Percentiles rank a stretch among this genome's conserved stretches.
phyloP scores from a whole-genome alignment of 768 basidiomycete genomes.

The Termitomyces sp. region DNA sequence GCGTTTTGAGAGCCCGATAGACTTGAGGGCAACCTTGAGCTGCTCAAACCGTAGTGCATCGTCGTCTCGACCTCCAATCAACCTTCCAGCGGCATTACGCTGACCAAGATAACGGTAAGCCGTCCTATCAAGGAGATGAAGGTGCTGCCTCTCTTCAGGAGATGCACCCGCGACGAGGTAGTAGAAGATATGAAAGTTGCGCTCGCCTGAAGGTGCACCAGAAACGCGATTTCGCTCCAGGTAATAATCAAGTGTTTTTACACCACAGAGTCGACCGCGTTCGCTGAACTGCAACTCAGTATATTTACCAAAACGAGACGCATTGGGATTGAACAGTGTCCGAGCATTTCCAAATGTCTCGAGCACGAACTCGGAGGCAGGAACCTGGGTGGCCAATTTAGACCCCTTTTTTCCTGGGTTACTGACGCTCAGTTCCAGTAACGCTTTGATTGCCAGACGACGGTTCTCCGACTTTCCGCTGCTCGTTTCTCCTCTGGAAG shows the following conservation, averaged over 20 bases:
- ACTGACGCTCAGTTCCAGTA: constrained; percentile 87
- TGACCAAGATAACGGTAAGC: constrained; percentile 86
- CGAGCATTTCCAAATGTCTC: constrained; percentile 93
- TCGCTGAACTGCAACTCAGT: constrained; percentile 97
- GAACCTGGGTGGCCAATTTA: constrained; percentile 81
- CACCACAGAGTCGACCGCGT: constrained; percentile 78
- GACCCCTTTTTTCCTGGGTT: constrained; percentile 91
- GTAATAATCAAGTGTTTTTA: constrained; percentile 97
- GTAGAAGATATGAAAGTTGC: constrained; percentile 98
- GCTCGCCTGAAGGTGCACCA: constrained; percentile 81
- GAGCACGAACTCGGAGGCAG: constrained; percentile 91
- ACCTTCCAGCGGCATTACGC: constrained; percentile 39
- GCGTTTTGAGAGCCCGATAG: constrained; percentile 88
- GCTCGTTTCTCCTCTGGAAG: constrained; percentile 77
- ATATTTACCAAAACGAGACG: constrained; percentile 96
- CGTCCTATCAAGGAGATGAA: constrained; percentile 76
- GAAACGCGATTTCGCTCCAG: constrained; percentile 90
- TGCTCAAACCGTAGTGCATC: constrained; percentile 90
- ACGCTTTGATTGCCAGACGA: constrained; percentile 83
- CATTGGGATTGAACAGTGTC: constrained; percentile 89
- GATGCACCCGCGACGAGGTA: constrained; percentile 92
- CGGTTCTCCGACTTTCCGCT: constrained; percentile 93
- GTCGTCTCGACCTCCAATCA: constrained; percentile 56
- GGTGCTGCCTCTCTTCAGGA: constrained; percentile 80
- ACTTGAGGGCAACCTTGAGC: constrained; percentile 90